Evolutionary conservation across 176 grass and related monocot species (phyloP), one percentile per base, ranked within the genome.

Genomic region (maize (Zea mays)): DNA sequence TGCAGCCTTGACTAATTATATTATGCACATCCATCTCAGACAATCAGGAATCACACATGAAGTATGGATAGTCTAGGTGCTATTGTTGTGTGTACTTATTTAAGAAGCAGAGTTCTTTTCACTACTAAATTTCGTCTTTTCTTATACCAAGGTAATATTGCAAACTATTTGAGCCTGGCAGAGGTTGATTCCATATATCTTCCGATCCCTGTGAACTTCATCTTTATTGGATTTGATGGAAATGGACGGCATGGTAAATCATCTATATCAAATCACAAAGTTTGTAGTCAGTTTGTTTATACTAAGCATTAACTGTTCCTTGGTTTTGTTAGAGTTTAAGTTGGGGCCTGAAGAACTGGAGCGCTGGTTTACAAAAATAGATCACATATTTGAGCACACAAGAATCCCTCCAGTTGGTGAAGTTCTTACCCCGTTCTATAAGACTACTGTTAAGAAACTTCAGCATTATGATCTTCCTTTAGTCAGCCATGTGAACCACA

Each of bases 151-250:
- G 94, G 91, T 67, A 92, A 86, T 40, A 82, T 98, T 79, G 91
- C 89, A 45, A 90, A 75, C 71, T 94, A 94, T 80, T 87, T 98
- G 85, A 90, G 77, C 48, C 83, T 98, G 13, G 46, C 92, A 14
- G 85, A 92, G 72, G 84, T 98, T 56, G 91, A 94, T 81, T 98
- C 91, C 6, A 83, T 98, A 83, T 98, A 98, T 81, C 78, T 94
- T 57, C 82, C 95, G 3, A 62, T 98, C 65, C 95, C 91, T 71
- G 89, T 98, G 19, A 98, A 98, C 62, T 98, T 98, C 87, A 82
- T 98, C 81, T 98, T 98, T 65, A 83, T 98, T 12, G 92, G 95
- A 63, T 98, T 98, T 76, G 95, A 98, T 85, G 95, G 95, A 80
- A 98, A 94, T 90, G 95, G 95, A 61, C 83, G 81, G 47, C 87